A percentile compares a stretch with the other conserved stretches of the same genome.
Evolutionary conservation across 1,284 basidiomycete genomes (phyloP).

Genomic region (Sphagnurus paluster): DNA sequence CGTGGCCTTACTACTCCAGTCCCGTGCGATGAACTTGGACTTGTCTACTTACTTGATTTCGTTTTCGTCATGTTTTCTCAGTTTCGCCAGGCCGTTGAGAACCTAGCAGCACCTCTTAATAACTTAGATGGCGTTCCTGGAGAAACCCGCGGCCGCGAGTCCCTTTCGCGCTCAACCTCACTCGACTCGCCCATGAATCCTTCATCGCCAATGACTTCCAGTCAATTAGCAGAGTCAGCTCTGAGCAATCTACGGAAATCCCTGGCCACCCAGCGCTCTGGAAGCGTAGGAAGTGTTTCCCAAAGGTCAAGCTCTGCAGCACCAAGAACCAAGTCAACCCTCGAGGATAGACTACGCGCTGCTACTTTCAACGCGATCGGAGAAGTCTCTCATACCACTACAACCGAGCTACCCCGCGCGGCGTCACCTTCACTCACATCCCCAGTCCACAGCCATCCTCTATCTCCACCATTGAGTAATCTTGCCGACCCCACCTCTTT

Average conservation of each 20-base stretch:
- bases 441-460: conserved; percentile 20
- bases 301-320: conserved; percentile 24
- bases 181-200: conserved; percentile 36
- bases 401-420: conserved; percentile 41
- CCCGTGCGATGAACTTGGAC: background rate
- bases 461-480: conserved; percentile 34
- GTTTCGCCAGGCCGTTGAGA: conserved; percentile 60
- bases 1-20: conserved; percentile 3
- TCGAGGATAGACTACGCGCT: conserved; percentile 71
- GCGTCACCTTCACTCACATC: conserved; percentile 41
- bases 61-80: conserved; percentile 61
- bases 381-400: conserved; percentile 50
- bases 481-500: conserved; percentile 26
- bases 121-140: conserved; percentile 33
- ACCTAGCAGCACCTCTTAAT: conserved; percentile 45
- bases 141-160: conserved; percentile 28
- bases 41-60: conserved; percentile 2
- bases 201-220: conserved; percentile 40
- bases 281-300: conserved; percentile 37
- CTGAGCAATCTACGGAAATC: conserved; percentile 63
- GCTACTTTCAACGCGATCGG: conserved; percentile 58
- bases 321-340: conserved; percentile 46
- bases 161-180: conserved; percentile 33
- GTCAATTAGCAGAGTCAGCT: conserved; percentile 60
- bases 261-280: conserved; percentile 51